Percentiles rank a stretch among this genome's conserved stretches.
Evolutionary conservation across 2,329 filamentous ascomycete genomes (phyloP).

Genomic region (Colletotrichum orbiculare): DNA sequence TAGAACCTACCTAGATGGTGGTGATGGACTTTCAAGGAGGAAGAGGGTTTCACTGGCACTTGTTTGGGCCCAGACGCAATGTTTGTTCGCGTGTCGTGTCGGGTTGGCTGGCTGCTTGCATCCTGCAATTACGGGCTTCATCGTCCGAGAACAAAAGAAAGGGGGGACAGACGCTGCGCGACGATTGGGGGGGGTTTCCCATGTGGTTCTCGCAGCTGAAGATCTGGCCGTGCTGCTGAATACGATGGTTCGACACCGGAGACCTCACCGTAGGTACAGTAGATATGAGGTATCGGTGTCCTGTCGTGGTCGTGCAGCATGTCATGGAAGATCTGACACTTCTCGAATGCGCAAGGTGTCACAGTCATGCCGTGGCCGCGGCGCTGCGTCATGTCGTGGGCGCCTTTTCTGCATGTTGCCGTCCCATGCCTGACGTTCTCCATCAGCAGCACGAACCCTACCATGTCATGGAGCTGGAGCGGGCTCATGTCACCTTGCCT

Average conservation of each 20-base stretch:
- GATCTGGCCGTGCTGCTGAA: too few species aligned
- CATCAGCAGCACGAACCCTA: too few species aligned
- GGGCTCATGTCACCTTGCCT: background rate
- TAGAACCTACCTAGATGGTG: too few species aligned
- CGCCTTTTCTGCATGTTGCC: conserved; percentile 12
- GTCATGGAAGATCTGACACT: conserved; percentile 21
- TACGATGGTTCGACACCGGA: too few species aligned
- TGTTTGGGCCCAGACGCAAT: conserved; percentile 9
- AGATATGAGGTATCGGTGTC: background rate
- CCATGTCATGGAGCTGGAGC: too few species aligned
- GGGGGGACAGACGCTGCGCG: background rate
- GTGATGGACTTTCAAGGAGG: background rate
- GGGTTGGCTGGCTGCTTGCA: conserved; percentile 22
- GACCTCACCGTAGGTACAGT: too few species aligned
- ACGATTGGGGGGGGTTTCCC: background rate
- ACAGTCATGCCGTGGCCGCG: conserved; percentile 1
- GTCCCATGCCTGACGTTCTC: background rate
- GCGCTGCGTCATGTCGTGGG: background rate
- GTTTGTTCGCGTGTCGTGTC: conserved; percentile 1
- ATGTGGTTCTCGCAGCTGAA: background rate
- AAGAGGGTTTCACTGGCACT: background rate
- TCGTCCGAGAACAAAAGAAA: background rate
- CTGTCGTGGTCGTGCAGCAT: background rate
- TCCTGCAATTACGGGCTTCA: conserved; percentile 12
- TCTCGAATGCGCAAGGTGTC: conserved; percentile 5